Conservation (phyloP, 768 basidiomycete genomes). For the Pisolithus sp. region DNA sequence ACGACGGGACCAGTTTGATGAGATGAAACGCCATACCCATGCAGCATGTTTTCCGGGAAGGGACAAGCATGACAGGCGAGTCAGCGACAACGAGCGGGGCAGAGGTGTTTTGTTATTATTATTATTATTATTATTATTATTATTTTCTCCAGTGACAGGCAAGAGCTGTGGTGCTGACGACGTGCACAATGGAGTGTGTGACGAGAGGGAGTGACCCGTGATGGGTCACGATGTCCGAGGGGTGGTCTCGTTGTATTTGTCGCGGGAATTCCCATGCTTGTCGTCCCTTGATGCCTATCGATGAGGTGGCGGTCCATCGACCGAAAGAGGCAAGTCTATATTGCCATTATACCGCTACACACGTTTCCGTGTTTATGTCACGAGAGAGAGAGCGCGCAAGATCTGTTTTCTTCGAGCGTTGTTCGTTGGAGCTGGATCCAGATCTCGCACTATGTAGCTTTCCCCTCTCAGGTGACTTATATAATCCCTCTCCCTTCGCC, state of each 20-base stretch:
- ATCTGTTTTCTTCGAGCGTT: neutral
- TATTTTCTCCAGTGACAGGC: neutral
- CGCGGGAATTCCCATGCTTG: neutral
- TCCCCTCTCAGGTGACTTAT: conserved; percentile 27
- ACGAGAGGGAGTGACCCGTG: neutral
- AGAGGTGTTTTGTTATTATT: too few species aligned
- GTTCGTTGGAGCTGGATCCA: too few species aligned
- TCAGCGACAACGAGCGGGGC: too few species aligned
- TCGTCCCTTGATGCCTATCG: neutral
- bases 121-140: too few species aligned
- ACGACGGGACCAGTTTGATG: too few species aligned
- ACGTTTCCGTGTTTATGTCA: neutral
- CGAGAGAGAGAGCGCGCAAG: neutral
- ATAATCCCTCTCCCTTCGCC: conserved; percentile 38
- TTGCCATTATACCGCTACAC: neutral
- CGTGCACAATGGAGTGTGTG: neutral
- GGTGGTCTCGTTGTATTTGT: neutral
- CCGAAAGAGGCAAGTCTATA: neutral
- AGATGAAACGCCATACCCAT: too few species aligned
- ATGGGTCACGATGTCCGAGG: neutral
- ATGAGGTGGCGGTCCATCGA: neutral
- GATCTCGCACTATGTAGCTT: neutral
- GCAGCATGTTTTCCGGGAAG: too few species aligned
- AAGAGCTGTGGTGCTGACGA: neutral
- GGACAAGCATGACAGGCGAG: too few species aligned